Percentiles rank a stretch among this genome's conserved stretches.
Conservation (phyloP, 768 basidiomycete species). For the Calocera cornea region DNA sequence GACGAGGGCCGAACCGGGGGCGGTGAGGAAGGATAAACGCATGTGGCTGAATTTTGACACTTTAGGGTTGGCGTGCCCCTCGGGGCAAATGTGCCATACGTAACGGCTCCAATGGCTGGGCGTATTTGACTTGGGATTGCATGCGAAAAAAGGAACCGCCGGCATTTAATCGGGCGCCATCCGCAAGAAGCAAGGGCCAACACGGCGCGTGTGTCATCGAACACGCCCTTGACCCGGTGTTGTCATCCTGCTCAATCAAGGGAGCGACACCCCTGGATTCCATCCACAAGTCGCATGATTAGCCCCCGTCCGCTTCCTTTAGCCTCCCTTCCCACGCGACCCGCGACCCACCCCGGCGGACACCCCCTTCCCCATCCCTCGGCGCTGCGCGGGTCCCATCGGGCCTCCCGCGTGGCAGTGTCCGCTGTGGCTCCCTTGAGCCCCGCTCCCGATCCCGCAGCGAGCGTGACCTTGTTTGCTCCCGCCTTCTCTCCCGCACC, state of each 20-base stretch:
- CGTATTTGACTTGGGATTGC: neutral
- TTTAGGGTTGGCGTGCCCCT: neutral
- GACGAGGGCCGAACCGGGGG: neutral
- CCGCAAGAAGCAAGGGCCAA: neutral
- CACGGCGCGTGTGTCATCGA: neutral
- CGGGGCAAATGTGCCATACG: neutral
- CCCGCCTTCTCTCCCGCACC: too few relatives aligned
- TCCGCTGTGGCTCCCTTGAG: neutral
- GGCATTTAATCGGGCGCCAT: neutral
- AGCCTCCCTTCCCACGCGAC: conserved; percentile 4
- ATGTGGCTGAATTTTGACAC: neutral
- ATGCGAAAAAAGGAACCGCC: neutral
- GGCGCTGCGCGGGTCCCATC: neutral
- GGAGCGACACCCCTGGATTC: neutral
- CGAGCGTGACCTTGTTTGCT: neutral
- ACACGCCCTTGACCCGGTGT: neutral
- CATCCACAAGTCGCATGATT: neutral
- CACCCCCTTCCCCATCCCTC: too few relatives aligned
- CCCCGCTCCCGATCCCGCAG: neutral
- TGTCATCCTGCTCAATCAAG: neutral
- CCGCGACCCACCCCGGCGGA: neutral
- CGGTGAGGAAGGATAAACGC: neutral
- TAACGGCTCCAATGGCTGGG: neutral
- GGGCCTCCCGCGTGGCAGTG: neutral
- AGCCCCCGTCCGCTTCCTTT: conserved; percentile 5